phyloP scores from a whole-genome alignment of 306 rosid species.

The Vicia faba region DNA sequence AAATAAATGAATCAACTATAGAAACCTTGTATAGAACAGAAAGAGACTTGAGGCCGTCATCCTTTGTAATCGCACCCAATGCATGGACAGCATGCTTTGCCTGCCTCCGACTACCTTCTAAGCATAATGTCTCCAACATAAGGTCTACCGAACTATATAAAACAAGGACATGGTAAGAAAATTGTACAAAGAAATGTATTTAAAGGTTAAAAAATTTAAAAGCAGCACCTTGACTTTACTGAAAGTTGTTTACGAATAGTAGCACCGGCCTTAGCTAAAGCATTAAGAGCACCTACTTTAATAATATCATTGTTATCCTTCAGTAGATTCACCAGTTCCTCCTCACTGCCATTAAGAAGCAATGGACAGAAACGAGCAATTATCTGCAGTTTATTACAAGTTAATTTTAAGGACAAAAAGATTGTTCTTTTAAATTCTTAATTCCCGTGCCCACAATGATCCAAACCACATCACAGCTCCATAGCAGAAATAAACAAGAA shows the following conservation, averaged over 20 bases:
- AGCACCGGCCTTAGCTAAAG: conserved; percentile 94
- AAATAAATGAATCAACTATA: conserved; percentile 42
- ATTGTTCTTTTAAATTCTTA: conserved; percentile 19
- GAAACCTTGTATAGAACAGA: conserved; percentile 95
- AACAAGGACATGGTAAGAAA: conserved; percentile 41
- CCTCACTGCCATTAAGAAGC: conserved; percentile 80
- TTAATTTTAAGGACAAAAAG: conserved; percentile 19
- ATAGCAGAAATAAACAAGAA: conserved; percentile 1
- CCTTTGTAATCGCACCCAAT: conserved; percentile 93
- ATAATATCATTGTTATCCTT: conserved; percentile 77
- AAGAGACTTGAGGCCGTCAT: conserved; percentile 90
- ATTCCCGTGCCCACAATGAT: conserved; percentile 24
- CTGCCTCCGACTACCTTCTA: conserved; percentile 94
- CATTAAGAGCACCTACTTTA: conserved; percentile 81
- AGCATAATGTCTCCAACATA: conserved; percentile 79
- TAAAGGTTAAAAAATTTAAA: conserved; percentile 24
- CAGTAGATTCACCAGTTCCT: conserved; percentile 73
- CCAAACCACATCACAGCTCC: conserved; percentile 24
- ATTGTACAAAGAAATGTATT: conserved; percentile 25
- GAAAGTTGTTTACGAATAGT: conserved; percentile 83
- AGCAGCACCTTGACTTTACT: conserved; percentile 67
- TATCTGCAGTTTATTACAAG: conserved; percentile 58
- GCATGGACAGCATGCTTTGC: conserved; percentile 98
- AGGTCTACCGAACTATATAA: conserved; percentile 86
- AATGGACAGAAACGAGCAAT: conserved; percentile 90